Conservation (phyloP, 805 yeast species). For the Kuraishia borneana region DNA sequence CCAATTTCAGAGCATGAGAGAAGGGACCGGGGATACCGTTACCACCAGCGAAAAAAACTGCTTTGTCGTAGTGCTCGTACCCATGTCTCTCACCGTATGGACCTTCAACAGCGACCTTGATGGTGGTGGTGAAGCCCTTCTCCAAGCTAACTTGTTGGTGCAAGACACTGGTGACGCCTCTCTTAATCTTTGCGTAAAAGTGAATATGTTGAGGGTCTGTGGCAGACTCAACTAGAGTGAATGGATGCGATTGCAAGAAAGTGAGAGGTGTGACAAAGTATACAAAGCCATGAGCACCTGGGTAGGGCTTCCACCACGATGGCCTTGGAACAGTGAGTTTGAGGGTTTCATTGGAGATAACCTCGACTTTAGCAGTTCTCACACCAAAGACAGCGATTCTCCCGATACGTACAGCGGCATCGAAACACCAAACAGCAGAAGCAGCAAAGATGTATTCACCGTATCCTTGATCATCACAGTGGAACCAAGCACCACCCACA, state of each 20-base stretch:
- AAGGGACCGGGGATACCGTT: constrained; percentile 57
- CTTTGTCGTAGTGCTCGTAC: constrained; percentile 35
- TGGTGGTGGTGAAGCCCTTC: constrained; percentile 15
- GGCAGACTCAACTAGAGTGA: constrained; percentile 35
- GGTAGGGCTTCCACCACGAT: constrained; percentile 30
- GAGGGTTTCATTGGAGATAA: constrained; percentile 34
- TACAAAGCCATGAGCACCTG: constrained; percentile 48
- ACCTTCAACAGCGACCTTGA: constrained; percentile 44
- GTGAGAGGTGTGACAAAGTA: constrained; percentile 39
- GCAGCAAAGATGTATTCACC: constrained; percentile 23
- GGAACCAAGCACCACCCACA: constrained; percentile 46
- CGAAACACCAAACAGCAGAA: constrained; percentile 39
- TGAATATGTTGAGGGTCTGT: background rate
- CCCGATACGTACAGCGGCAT: constrained; percentile 33
- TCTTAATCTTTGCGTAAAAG: constrained; percentile 28
- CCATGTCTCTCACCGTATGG: constrained; percentile 55
- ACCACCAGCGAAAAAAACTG: constrained; percentile 62
- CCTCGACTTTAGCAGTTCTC: constrained; percentile 23
- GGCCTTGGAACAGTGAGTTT: constrained; percentile 39
- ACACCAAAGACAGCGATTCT: constrained; percentile 25
- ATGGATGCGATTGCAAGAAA: constrained; percentile 71
- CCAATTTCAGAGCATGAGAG: constrained; percentile 23
- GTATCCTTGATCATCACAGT: constrained; percentile 33
- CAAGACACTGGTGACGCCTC: constrained; percentile 43
- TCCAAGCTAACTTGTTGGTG: constrained; percentile 17